Conservation (phyloP, 768 basidiomycete species). For the Dioszegia hungarica region DNA sequence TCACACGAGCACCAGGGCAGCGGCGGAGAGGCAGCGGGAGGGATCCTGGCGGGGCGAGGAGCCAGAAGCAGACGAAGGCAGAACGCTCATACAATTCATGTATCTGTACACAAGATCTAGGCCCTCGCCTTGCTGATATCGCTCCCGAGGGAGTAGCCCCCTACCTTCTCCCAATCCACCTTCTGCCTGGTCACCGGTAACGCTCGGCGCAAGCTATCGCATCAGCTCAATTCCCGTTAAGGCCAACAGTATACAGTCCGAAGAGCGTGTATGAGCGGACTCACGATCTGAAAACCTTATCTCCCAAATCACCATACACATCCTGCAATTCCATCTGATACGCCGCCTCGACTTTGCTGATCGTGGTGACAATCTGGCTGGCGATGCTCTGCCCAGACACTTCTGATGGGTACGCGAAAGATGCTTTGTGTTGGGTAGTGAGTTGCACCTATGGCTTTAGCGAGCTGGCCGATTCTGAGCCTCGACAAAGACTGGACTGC, state of each 20-base stretch:
- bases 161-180: conserved; percentile 92
- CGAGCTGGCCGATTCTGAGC: background rate
- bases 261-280: too few species aligned
- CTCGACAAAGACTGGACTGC: too few species aligned
- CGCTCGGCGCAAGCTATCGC: conserved; percentile 66
- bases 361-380: conserved; percentile 58
- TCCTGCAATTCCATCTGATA: conserved; percentile 76
- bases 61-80: too few species aligned
- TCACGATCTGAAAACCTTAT: conserved; percentile 79
- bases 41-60: too few species aligned
- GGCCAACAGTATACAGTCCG: background rate
- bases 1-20: too few species aligned
- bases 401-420: conserved; percentile 53
- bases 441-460: conserved; percentile 70
- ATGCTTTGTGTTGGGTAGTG: conserved; percentile 64
- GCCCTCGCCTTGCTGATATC: conserved; percentile 38
- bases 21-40: too few species aligned
- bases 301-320: conserved; percentile 81
- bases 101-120: background rate
- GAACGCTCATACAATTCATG: background rate
- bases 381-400: conserved; percentile 32
- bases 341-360: conserved; percentile 68
- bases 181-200: conserved; percentile 89
- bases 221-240: conserved; percentile 4
- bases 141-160: conserved; percentile 35